Evolutionary conservation across 202 grass and related monocot genomes (phyloP).

Genomic region (Cymbopogon flexuosus): DNA sequence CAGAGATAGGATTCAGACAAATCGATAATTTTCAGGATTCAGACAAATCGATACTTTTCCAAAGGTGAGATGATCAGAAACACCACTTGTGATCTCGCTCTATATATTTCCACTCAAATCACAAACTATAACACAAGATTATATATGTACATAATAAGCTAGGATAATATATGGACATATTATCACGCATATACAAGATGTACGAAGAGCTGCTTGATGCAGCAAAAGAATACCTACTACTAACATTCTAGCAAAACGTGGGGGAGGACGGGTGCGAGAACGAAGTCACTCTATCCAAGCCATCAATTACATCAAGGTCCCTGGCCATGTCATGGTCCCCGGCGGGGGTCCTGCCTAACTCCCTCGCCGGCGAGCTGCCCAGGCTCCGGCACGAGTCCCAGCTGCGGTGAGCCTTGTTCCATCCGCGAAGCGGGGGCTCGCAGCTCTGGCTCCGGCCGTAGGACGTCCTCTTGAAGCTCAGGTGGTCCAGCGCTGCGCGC

Average conservation of each 20-base stretch:
- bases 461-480: conserved; percentile 38
- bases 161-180: conserved; percentile 16
- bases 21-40: too few species aligned
- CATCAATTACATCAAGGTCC: conserved; percentile 87
- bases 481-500: conserved; percentile 41
- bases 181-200: conserved; percentile 30
- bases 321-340: conserved; percentile 36
- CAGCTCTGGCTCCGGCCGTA: conserved; percentile 75
- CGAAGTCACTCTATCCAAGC: conserved; percentile 51
- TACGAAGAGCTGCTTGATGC: conserved; percentile 1
- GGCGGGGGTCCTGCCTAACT: conserved; percentile 5
- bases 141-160: conserved; percentile 7
- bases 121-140: neutral
- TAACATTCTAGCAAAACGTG: conserved; percentile 51
- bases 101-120: conserved; percentile 22
- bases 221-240: conserved; percentile 20
- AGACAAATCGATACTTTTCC: too few species aligned
- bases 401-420: conserved; percentile 30
- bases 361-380: conserved; percentile 63
- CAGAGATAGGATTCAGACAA: too few species aligned
- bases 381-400: conserved; percentile 59
- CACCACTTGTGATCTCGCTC: conserved; percentile 6
- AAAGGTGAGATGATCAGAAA: too few species aligned
- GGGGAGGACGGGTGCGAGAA: conserved; percentile 14
- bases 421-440: conserved; percentile 12